phyloP scores from a whole-genome alignment of 495 filamentous ascomycete species.

The Penicillium coprophilum region DNA sequence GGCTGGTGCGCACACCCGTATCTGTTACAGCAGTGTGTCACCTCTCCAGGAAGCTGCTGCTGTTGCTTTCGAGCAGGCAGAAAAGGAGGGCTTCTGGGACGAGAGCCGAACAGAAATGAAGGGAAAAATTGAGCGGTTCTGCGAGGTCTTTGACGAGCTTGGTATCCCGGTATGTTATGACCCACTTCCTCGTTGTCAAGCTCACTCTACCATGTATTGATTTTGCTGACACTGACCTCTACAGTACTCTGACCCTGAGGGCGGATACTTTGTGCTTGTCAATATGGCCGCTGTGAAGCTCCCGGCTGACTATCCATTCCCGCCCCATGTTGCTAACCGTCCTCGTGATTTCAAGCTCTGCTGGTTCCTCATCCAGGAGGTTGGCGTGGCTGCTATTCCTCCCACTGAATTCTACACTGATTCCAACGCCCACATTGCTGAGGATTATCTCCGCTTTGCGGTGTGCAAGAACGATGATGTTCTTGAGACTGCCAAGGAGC shows the following conservation, averaged over 20 bases:
- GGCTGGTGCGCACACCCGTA: slow-evolving; percentile 86
- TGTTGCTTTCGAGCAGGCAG: slow-evolving; percentile 90
- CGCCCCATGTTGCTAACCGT: slow-evolving; percentile 77
- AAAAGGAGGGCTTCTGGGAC: slow-evolving; percentile 86
- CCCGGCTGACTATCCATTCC: slow-evolving; percentile 80
- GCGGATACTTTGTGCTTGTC: slow-evolving; percentile 93
- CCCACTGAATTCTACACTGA: slow-evolving; percentile 96
- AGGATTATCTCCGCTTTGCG: slow-evolving; percentile 92
- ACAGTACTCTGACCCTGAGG: slow-evolving; percentile 85
- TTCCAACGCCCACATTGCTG: slow-evolving; percentile 74
- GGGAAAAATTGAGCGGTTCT: slow-evolving; percentile 83
- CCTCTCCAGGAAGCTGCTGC: slow-evolving; percentile 96
- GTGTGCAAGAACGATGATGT: slow-evolving; percentile 95
- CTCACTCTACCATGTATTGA: background rate
- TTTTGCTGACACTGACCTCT: slow-evolving; percentile 9
- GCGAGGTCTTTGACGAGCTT: slow-evolving; percentile 83
- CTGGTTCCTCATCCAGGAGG: slow-evolving; percentile 95
- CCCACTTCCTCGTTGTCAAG: background rate
- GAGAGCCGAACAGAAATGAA: slow-evolving; percentile 80
- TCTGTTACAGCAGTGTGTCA: slow-evolving; percentile 92
- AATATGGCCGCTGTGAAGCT: slow-evolving; percentile 85
- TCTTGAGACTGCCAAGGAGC: slow-evolving; percentile 84
- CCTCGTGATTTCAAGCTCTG: slow-evolving; percentile 90
- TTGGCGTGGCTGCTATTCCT: slow-evolving; percentile 93
- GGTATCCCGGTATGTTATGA: slow-evolving; percentile 62